Percentiles rank a stretch among this genome's conserved stretches.
Conservation (phyloP, 306 rosid genomes). For the Malus domestica region DNA sequence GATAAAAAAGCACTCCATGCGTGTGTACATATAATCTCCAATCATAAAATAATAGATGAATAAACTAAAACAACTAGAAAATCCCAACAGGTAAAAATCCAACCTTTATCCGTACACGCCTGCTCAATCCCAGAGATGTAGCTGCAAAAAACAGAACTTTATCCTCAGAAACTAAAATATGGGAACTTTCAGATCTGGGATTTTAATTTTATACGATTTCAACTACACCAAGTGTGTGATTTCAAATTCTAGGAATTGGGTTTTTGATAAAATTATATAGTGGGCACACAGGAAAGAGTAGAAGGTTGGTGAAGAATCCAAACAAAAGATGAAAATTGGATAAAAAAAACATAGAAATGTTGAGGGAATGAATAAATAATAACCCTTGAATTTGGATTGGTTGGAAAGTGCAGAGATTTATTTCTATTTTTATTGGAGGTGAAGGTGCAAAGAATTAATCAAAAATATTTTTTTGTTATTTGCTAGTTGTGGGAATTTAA, state of each 20-base stretch:
- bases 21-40: slow-evolving; percentile 8
- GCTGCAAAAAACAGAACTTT: slow-evolving; percentile 20
- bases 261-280: neutral
- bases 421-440: neutral
- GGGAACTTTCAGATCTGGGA: slow-evolving; percentile 21
- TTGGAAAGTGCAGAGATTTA: neutral
- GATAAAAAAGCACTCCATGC: slow-evolving; percentile 30
- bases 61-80: neutral
- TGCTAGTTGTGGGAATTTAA: neutral
- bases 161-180: neutral
- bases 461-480: neutral
- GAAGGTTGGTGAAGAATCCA: slow-evolving; percentile 36
- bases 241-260: neutral
- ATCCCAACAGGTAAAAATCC: neutral
- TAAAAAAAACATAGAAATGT: neutral
- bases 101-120: slow-evolving; percentile 4
- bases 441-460: neutral
- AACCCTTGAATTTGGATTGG: neutral
- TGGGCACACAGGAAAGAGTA: neutral
- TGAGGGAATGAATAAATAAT: neutral
- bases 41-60: slow-evolving; percentile 4
- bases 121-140: slow-evolving; percentile 10
- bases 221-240: slow-evolving; percentile 6
- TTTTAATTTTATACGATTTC: slow-evolving; percentile 11
- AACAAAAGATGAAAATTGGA: neutral